phyloP scores from a whole-genome alignment of 192 early-diverging fungal genomes.

The Mycoemilia scoparia region DNA sequence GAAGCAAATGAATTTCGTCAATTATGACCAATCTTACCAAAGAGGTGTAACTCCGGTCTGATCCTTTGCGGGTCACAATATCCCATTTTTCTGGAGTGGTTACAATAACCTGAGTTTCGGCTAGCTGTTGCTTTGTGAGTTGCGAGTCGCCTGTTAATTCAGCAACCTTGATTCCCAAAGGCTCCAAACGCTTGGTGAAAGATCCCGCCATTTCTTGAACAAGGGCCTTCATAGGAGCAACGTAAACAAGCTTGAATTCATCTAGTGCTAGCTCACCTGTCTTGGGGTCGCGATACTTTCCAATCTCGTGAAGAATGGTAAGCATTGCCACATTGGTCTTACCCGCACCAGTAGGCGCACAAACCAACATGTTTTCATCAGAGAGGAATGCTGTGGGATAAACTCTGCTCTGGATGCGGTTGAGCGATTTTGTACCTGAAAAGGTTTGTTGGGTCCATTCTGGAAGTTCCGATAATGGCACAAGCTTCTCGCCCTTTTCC shows the following conservation, averaged over 20 bases:
- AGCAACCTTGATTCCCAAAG: constrained; percentile 74
- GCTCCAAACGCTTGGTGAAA: constrained; percentile 52
- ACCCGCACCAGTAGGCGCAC: constrained; percentile 95
- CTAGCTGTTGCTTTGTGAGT: constrained; percentile 90
- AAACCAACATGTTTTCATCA: constrained; percentile 93
- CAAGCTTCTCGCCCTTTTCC: constrained; percentile 39
- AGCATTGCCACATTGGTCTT: constrained; percentile 98
- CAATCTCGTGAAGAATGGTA: constrained; percentile 78
- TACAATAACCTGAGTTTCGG: constrained; percentile 91
- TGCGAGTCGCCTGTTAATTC: constrained; percentile 95
- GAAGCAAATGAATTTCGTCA: constrained; percentile 93
- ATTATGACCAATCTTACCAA: constrained; percentile 82
- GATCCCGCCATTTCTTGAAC: constrained; percentile 96
- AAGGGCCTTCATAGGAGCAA: constrained; percentile 98
- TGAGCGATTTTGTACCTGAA: constrained; percentile 44
- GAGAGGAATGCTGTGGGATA: constrained; percentile 69
- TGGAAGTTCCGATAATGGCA: constrained; percentile 49
- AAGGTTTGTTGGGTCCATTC: constrained; percentile 69
- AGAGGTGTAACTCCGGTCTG: constrained; percentile 76
- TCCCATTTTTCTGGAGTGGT: constrained; percentile 99
- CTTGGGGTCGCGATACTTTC: constrained; percentile 51
- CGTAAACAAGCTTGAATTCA: constrained; percentile 92
- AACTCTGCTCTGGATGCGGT: constrained; percentile 78
- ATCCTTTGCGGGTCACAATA: constrained; percentile 90
- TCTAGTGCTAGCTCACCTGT: constrained; percentile 62